These are phyloP conservation scores for Russula foetens DNA, from an alignment of 768 basidiomycete genomes.

Conservation along the genomic window DNA sequence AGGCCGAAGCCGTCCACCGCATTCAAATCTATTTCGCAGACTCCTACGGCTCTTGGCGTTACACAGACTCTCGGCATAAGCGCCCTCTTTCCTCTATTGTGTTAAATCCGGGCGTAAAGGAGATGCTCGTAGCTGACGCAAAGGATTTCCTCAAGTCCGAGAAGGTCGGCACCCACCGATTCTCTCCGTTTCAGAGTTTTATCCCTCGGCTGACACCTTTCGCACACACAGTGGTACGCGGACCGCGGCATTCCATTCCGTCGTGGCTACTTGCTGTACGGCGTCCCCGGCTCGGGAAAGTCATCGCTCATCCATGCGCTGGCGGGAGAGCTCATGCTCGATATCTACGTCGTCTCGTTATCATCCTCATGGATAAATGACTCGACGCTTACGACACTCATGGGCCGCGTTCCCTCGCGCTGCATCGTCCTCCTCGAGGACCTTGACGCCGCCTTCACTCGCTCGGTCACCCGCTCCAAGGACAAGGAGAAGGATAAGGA, in stretches of 20 bases:
- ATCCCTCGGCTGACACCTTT: conserved; percentile 2
- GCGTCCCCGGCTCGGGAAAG: conserved; percentile 82
- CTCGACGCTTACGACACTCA: conserved; percentile 73
- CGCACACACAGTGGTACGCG: conserved; percentile 66
- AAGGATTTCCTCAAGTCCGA: conserved; percentile 79
- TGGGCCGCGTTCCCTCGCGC: conserved; percentile 79
- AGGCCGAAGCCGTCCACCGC: conserved; percentile 77
- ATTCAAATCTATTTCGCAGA: conserved; percentile 90
- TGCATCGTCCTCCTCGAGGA: conserved; percentile 88
- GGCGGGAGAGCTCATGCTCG: conserved; percentile 81
- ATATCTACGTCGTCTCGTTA: conserved; percentile 86
- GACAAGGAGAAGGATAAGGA: conserved; percentile 40
- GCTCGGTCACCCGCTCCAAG: conserved; percentile 61
- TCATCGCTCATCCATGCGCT: conserved; percentile 81
- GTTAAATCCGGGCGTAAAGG: conserved; percentile 81
- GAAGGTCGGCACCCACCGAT: conserved; percentile 41
- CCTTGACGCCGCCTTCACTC: conserved; percentile 81
- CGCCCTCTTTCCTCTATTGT: conserved; percentile 85
- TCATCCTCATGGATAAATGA: conserved; percentile 86
- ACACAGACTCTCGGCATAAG: conserved; percentile 82
- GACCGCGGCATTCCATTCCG: conserved; percentile 90
- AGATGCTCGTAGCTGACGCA: conserved; percentile 77
- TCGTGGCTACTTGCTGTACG: conserved; percentile 77
- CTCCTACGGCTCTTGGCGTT: conserved; percentile 80
- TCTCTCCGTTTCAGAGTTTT: background rate